Percentiles rank a stretch among this genome's conserved stretches.
Conservation (phyloP, 352 stramenopile genomes). For the Hyaloperonospora arabidopsidis region DNA sequence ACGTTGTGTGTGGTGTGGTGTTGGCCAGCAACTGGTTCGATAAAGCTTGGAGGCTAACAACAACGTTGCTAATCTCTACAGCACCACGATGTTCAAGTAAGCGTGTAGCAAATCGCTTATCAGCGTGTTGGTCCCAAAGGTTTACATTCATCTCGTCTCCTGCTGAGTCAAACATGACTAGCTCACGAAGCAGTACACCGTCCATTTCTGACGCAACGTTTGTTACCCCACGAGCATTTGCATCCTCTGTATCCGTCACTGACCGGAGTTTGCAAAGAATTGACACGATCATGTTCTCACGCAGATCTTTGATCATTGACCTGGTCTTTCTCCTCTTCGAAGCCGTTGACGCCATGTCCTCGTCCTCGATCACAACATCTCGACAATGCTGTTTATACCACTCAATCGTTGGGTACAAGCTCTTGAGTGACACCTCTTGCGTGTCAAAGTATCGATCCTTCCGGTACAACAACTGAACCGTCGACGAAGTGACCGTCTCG, state of each 20-base stretch:
- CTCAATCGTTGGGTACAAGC: constrained; percentile 60
- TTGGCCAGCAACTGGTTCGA: constrained; percentile 47
- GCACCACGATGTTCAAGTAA: constrained; percentile 34
- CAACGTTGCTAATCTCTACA: constrained; percentile 33
- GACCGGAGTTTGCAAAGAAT: constrained; percentile 34
- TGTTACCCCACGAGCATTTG: constrained; percentile 1
- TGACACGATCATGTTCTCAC: constrained; percentile 50
- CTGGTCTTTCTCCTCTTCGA: constrained; percentile 11
- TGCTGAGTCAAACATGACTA: constrained; percentile 38
- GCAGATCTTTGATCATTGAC: constrained; percentile 35
- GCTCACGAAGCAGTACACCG: constrained; percentile 37
- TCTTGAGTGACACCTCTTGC: constrained; percentile 37
- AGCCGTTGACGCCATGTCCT: neutral
- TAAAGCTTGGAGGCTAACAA: constrained; percentile 41
- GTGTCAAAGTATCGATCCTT: constrained; percentile 53
- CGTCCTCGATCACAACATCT: constrained; percentile 24
- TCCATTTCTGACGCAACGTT: constrained; percentile 24
- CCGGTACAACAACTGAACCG: constrained; percentile 50
- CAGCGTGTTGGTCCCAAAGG: constrained; percentile 58
- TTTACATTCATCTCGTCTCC: constrained; percentile 43
- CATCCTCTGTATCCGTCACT: neutral
- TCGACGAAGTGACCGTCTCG: constrained; percentile 25
- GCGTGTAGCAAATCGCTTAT: constrained; percentile 33
- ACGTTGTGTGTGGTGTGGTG: constrained; percentile 47
- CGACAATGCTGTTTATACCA: constrained; percentile 55